Evolutionary conservation across 1,284 basidiomycete species (phyloP).

Genomic region (Spongispora temasekensis): DNA sequence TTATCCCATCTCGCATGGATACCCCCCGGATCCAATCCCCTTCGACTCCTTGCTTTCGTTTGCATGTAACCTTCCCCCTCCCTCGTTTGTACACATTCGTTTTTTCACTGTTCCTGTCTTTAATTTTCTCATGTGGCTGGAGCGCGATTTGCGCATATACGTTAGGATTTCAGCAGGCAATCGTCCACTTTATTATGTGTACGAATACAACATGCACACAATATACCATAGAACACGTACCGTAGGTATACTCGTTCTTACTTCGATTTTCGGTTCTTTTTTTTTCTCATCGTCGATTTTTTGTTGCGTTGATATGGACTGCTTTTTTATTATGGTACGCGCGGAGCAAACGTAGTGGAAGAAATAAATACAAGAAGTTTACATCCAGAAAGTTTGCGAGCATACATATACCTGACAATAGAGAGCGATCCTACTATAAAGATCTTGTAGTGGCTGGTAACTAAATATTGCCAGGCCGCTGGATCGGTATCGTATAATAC

Average conservation of each 20-base stretch:
- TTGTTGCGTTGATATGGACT: neutral
- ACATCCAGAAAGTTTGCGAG: too few species aligned
- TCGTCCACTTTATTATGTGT: constrained; percentile 3
- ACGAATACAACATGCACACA: constrained; percentile 6
- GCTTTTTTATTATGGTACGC: neutral
- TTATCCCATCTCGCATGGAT: constrained; percentile 3
- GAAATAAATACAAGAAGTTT: neutral
- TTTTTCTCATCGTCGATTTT: too few species aligned
- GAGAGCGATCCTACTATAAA: too few species aligned
- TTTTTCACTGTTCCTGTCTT: neutral
- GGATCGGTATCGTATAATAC: too few species aligned
- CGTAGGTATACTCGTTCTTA: neutral
- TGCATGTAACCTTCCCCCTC: neutral
- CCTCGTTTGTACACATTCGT: neutral
- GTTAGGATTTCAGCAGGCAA: neutral
- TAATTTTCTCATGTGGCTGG: neutral
- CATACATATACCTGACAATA: too few species aligned
- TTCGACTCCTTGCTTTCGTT: constrained; percentile 4
- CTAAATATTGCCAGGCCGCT: too few species aligned
- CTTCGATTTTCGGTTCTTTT: too few species aligned
- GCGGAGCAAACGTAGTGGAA: neutral
- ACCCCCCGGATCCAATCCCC: too few species aligned
- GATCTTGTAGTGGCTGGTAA: too few species aligned
- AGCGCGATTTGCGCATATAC: neutral
- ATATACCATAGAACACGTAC: constrained; percentile 1